Conservation (phyloP, 257 asterid genomes). For the Eucommia ulmoides region DNA sequence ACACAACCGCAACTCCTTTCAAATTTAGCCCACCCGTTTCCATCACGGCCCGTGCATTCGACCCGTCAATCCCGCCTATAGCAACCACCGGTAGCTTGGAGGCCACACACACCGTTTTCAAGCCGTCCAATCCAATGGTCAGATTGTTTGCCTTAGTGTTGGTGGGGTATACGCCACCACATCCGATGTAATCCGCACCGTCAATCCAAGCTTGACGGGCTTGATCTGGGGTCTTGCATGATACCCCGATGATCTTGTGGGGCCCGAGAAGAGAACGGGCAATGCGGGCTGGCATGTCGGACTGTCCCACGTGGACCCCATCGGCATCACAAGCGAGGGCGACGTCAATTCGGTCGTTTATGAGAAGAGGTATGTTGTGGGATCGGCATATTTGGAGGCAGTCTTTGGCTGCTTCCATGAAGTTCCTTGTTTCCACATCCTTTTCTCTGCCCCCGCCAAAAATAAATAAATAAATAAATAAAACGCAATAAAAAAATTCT, state of each 20-base stretch:
- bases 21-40: constrained; percentile 41
- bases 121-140: constrained; percentile 66
- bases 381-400: constrained; percentile 50
- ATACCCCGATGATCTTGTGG: constrained; percentile 72
- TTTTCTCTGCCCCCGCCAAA: constrained; percentile 92
- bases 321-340: constrained; percentile 91
- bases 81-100: constrained; percentile 91
- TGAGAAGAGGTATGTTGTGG: constrained; percentile 56
- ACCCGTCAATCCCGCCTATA: constrained; percentile 72
- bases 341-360: constrained; percentile 76
- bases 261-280: constrained; percentile 84
- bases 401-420: constrained; percentile 71
- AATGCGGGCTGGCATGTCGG: constrained; percentile 70
- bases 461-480: too few species aligned
- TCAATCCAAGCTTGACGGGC: constrained; percentile 66
- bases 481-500: too few species aligned
- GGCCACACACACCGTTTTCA: constrained; percentile 42
- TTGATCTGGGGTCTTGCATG: constrained; percentile 83
- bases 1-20: constrained; percentile 86
- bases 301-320: constrained; percentile 89
- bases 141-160: constrained; percentile 67
- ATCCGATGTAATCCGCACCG: constrained; percentile 94
- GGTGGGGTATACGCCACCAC: constrained; percentile 87
- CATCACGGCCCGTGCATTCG: constrained; percentile 56
- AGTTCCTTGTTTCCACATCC: constrained; percentile 63